Percentiles rank a stretch among this genome's conserved stretches.
Conservation (phyloP, 2,329 filamentous ascomycete genomes). For the Neofusicoccum kwambonambiense region DNA sequence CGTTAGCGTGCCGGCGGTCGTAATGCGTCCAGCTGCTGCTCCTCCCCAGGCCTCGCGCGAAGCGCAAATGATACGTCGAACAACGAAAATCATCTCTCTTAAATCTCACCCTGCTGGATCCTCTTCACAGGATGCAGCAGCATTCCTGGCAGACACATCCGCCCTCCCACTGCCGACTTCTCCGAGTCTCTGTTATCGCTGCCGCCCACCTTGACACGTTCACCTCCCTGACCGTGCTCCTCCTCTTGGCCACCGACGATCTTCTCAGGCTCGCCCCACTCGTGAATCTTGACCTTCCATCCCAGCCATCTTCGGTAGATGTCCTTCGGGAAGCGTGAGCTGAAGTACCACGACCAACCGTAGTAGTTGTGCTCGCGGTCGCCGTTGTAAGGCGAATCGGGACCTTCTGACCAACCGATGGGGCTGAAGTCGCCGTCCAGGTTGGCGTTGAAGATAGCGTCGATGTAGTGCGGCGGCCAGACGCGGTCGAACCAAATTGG, state of each 20-base stretch:
- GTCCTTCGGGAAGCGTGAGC: conserved; percentile 75
- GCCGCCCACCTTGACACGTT: conserved; percentile 48
- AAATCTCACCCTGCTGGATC: conserved; percentile 25
- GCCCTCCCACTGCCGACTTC: conserved; percentile 46
- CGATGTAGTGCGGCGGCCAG: conserved; percentile 79
- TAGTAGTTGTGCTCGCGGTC: conserved; percentile 86
- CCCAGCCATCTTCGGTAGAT: conserved; percentile 86
- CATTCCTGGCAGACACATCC: conserved; percentile 91
- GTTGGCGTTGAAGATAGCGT: conserved; percentile 71
- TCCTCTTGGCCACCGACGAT: conserved; percentile 43
- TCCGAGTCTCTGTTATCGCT: conserved; percentile 18
- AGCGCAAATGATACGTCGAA: conserved; percentile 3
- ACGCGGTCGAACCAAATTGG: conserved; percentile 82
- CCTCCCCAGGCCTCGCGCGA: not conserved
- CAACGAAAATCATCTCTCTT: conserved; percentile 1
- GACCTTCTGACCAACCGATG: conserved; percentile 44
- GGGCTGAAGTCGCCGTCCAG: conserved; percentile 66
- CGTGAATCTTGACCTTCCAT: conserved; percentile 73
- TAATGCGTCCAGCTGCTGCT: not conserved
- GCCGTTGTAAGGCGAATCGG: conserved; percentile 45
- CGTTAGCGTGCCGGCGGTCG: not conserved
- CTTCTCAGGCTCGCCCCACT: conserved; percentile 73
- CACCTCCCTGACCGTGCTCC: conserved; percentile 29
- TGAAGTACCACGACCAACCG: conserved; percentile 90
- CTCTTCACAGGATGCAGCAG: conserved; percentile 85